Evolutionary conservation across 1,139 yeast genomes (phyloP).

Genomic region (Protomyces lactucae-debilis): DNA sequence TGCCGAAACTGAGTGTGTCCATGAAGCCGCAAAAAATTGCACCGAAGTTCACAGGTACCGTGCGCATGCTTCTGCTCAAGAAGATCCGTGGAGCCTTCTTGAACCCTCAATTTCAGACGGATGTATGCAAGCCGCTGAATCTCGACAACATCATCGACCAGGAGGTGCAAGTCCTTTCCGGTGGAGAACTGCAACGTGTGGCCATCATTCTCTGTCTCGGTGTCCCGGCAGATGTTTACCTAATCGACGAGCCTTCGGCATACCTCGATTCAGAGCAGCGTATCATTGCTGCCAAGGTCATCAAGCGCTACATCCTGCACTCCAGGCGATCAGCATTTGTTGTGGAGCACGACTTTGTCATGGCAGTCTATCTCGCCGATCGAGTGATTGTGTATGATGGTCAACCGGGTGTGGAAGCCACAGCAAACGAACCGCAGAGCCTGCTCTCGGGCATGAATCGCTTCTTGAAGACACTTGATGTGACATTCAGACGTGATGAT

Average conservation of each 20-base stretch:
- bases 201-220: slow-evolving; percentile 95
- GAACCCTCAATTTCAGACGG: slow-evolving; percentile 96
- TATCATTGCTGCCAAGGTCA: slow-evolving; percentile 96
- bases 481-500: slow-evolving; percentile 97
- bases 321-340: slow-evolving; percentile 95
- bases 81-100: slow-evolving; percentile 90
- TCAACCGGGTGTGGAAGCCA: slow-evolving; percentile 73
- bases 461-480: slow-evolving; percentile 93
- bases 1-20: slow-evolving; percentile 84
- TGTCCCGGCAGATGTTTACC: slow-evolving; percentile 43
- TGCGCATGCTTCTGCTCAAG: slow-evolving; percentile 92
- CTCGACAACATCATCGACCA: slow-evolving; percentile 94
- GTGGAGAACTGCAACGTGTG: slow-evolving; percentile 99
- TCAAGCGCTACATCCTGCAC: slow-evolving; percentile 91
- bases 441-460: slow-evolving; percentile 94
- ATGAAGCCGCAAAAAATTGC: slow-evolving; percentile 99
- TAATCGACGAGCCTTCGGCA: slow-evolving; percentile 48
- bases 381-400: slow-evolving; percentile 98
- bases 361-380: slow-evolving; percentile 98
- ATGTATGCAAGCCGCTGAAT: slow-evolving; percentile 89
- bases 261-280: slow-evolving; percentile 99
- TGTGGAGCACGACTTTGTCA: slow-evolving; percentile 94
- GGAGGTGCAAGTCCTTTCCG: slow-evolving; percentile 94
- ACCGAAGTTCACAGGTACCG: slow-evolving; percentile 97
- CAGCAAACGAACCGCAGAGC: slow-evolving; percentile 84